Base-by-base conservation (phyloP, 495 filamentous ascomycete genomes). In the Aspergillus bertholletiae region DNA sequence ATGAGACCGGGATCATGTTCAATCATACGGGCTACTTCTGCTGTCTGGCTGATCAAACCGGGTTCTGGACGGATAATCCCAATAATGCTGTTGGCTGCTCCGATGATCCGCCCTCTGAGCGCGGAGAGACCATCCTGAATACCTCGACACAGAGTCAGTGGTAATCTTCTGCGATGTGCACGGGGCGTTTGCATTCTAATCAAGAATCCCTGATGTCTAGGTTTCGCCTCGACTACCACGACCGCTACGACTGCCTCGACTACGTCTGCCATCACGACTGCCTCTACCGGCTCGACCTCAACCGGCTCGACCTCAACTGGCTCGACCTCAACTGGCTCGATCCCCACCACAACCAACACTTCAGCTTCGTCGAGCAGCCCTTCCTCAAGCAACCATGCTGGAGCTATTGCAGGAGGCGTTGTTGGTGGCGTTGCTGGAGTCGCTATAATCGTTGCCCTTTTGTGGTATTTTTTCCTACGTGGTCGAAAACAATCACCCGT, bases 21-120 rank as follows among this genome's bases (percentile, higher is more conserved):
- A 37, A 62, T 32, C 52, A 62, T 41, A 54, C 35, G 3, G 51
- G 47, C 3, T 58, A 53, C 30, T 62, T 62, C 24, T 62, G 59
- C 39, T 62, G 59, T 22, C 12, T 47, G 26, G 15, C 15, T 12
- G 41, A 26, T 2, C 30, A 54, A 12, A 46, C 26, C 7, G 59
- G 55, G n/a, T 62, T 58, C 30, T 54, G 56, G 51, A 55, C 44
- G 21, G n/a, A 34, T 20, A 45, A 30, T 21, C 40, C 27, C 0
- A 37, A 44, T 3, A 41, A 37, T 18, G 56, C 46, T 8, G 55
- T 55, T 0, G 59, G 55, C 7, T 58, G 56, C 30, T 18, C 48
- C 1, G 27, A 50, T 26, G 52, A 35, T 0, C 24, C n/a, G 7
- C 50, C 44, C 4, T 27, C 23, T 20, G 35, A 41, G 8, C 40